Conservation (phyloP, 192 early-diverging fungal genomes). For the Coemansia sp. region DNA sequence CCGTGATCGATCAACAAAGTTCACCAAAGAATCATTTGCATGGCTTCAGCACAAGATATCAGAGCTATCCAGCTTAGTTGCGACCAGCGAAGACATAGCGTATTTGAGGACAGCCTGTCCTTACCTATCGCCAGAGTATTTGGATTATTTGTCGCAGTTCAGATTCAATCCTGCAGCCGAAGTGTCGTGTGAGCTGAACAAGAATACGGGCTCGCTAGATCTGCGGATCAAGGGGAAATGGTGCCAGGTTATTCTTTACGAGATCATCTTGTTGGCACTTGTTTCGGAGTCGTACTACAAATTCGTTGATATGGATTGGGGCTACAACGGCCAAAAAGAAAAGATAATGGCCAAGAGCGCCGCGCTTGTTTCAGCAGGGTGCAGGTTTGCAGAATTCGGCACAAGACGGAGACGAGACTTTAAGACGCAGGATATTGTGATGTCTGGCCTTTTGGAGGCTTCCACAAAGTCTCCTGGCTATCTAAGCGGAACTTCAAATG, state of each 20-base stretch:
- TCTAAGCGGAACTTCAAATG: slow-evolving; percentile 69
- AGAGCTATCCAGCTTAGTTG: slow-evolving; percentile 12
- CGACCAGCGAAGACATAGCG: slow-evolving; percentile 39
- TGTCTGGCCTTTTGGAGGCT: slow-evolving; percentile 46
- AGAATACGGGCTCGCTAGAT: slow-evolving; percentile 25
- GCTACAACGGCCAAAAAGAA: slow-evolving; percentile 61
- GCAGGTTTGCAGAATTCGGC: slow-evolving; percentile 78
- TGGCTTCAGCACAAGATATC: slow-evolving; percentile 53
- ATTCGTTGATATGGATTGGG: slow-evolving; percentile 70
- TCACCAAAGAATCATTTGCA: slow-evolving; percentile 49
- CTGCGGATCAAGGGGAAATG: slow-evolving; percentile 63
- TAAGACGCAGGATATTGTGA: slow-evolving; percentile 64
- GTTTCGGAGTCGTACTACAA: slow-evolving; percentile 71
- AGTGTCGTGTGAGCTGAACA: slow-evolving; percentile 18
- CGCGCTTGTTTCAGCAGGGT: slow-evolving; percentile 57
- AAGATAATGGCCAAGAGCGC: slow-evolving; percentile 53
- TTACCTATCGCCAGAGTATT: slow-evolving; percentile 59
- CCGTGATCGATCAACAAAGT: slow-evolving; percentile 47
- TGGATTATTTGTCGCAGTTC: slow-evolving; percentile 62
- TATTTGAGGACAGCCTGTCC: slow-evolving; percentile 51
- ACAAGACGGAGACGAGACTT: slow-evolving; percentile 69
- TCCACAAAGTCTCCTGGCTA: slow-evolving; percentile 37
- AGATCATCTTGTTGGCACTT: slow-evolving; percentile 69
- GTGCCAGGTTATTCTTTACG: slow-evolving; percentile 74
- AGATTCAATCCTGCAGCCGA: slow-evolving; percentile 45